phyloP scores from a whole-genome alignment of 2,329 filamentous ascomycete genomes.

The Apiospora arundinis region DNA sequence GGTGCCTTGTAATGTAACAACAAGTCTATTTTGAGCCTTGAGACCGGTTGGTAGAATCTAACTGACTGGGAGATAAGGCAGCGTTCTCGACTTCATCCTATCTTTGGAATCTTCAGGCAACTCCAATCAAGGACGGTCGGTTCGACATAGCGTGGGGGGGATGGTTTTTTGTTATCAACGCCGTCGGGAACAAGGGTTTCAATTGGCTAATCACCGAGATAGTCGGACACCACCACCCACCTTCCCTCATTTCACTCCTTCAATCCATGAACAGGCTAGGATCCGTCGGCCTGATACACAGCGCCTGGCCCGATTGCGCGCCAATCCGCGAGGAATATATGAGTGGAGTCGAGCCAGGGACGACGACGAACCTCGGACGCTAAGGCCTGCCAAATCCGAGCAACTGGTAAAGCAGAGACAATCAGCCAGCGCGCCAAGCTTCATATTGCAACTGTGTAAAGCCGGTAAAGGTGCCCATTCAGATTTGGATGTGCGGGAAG shows the following conservation, averaged over 20 bases:
- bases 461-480: background rate
- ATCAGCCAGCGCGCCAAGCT: background rate
- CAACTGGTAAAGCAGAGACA: background rate
- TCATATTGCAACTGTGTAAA: background rate
- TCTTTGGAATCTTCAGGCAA: background rate
- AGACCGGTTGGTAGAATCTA: background rate
- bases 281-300: conserved; percentile 8
- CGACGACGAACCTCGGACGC: background rate
- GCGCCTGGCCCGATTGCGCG: background rate
- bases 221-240: background rate
- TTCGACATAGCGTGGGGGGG: conserved; percentile 8
- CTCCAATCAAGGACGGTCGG: background rate
- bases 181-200: background rate
- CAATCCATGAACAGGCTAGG: background rate
- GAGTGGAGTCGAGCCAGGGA: background rate
- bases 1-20: background rate
- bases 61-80: conserved; percentile 8
- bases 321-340: background rate
- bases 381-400: conserved; percentile 9
- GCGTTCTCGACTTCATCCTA: conserved; percentile 7
- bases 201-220: conserved; percentile 6
- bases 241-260: background rate
- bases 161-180: background rate
- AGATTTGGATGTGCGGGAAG: background rate
- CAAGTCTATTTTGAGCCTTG: conserved; percentile 2